Conservation (phyloP, 495 filamentous ascomycete species). For the Pyrenula massariospora region DNA sequence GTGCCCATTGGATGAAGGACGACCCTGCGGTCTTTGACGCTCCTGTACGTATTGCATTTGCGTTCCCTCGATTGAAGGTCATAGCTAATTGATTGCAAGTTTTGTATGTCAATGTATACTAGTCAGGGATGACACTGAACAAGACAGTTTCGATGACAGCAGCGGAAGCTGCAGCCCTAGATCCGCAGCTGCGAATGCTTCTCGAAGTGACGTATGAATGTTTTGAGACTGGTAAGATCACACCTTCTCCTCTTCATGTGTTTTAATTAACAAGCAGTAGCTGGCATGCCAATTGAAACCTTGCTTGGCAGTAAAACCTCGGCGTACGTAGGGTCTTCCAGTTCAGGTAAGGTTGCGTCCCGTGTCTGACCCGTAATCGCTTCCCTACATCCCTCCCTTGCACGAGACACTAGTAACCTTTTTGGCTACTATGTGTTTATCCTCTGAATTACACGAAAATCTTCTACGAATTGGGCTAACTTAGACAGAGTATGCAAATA, state of each 20-base stretch:
- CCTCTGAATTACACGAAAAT: no score
- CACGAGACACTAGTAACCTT: no score
- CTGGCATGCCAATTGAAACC: slow-evolving; percentile 22
- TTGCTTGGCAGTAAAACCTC: slow-evolving; percentile 14
- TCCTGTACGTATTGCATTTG: slow-evolving; percentile 26
- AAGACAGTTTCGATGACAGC: slow-evolving; percentile 11
- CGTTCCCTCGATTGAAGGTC: no score
- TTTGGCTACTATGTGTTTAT: no score
- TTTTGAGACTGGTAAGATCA: slow-evolving; percentile 13
- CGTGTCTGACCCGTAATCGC: no score
- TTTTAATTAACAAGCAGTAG: background rate
- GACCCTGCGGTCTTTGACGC: slow-evolving; percentile 37
- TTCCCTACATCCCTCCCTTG: no score
- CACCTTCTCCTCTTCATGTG: background rate
- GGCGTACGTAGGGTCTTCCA: slow-evolving; percentile 10
- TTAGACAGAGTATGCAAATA: background rate
- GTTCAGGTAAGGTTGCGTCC: background rate
- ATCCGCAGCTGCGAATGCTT: slow-evolving; percentile 16
- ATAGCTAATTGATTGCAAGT: background rate
- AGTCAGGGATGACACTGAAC: no score
- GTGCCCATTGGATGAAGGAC: slow-evolving; percentile 30
- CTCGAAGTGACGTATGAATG: slow-evolving; percentile 17
- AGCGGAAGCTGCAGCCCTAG: slow-evolving; percentile 32
- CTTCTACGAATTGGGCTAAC: no score
- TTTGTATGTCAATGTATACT: background rate